Evolutionary conservation across 1,284 basidiomycete genomes (phyloP).

Genomic region (Peniophora sp.): DNA sequence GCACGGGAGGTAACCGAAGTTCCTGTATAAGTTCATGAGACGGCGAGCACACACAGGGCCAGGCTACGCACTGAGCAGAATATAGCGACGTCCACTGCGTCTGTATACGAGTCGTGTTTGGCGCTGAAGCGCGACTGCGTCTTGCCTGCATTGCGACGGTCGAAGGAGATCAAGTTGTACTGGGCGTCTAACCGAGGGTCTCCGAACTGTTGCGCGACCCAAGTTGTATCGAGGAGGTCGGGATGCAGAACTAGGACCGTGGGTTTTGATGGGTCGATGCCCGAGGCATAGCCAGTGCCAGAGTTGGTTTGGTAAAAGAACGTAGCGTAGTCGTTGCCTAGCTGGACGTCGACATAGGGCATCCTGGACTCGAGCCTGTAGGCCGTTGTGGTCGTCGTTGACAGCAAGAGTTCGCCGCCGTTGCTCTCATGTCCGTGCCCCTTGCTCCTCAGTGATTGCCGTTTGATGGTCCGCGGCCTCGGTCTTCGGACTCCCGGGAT

Average conservation of each 20-base stretch:
- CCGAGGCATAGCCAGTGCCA: slow-evolving; percentile 46
- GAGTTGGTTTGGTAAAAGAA: slow-evolving; percentile 67
- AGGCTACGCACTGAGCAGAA: slow-evolving; percentile 46
- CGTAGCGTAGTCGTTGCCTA: slow-evolving; percentile 56
- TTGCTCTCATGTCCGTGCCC: no score
- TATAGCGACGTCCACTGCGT: slow-evolving; percentile 68
- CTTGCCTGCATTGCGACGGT: slow-evolving; percentile 54
- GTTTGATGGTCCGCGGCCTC: no score
- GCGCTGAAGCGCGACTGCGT: slow-evolving; percentile 45
- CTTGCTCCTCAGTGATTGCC: no score
- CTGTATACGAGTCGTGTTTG: slow-evolving; percentile 64
- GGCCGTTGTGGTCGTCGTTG: no score
- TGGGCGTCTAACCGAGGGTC: slow-evolving; percentile 49
- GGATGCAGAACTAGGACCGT: slow-evolving; percentile 64
- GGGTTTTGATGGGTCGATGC: slow-evolving; percentile 57
- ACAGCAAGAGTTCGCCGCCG: no score
- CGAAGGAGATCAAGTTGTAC: slow-evolving; percentile 69
- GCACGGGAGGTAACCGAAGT: slow-evolving; percentile 8
- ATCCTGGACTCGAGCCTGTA: slow-evolving; percentile 25
- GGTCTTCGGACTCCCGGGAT: no score
- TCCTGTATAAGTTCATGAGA: background rate
- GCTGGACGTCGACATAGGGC: slow-evolving; percentile 64
- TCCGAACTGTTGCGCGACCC: slow-evolving; percentile 59
- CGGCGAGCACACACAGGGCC: background rate
- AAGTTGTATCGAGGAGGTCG: slow-evolving; percentile 57